phyloP scores from a whole-genome alignment of 306 rosid species.

The Malus orientalis region DNA sequence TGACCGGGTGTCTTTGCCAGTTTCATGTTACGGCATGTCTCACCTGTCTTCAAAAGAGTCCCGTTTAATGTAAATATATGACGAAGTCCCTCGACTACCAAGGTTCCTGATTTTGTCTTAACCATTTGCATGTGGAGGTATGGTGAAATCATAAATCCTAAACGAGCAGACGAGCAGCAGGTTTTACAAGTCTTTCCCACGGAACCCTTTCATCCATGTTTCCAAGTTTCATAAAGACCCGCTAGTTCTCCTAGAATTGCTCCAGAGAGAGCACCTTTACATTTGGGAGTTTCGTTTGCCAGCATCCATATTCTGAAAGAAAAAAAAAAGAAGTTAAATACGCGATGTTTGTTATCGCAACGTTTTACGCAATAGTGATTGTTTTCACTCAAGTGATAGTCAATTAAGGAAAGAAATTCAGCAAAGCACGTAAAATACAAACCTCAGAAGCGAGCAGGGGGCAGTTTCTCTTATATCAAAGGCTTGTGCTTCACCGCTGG shows the following conservation, averaged over 20 bases:
- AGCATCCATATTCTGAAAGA: no score
- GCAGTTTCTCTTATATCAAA: constrained; percentile 87
- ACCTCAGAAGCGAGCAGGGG: constrained; percentile 63
- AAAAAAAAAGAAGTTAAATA: no score
- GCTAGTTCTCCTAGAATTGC: constrained; percentile 75
- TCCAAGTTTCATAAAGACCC: neutral
- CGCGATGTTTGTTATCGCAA: no score
- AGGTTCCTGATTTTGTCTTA: constrained; percentile 31
- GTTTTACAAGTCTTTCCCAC: constrained; percentile 66
- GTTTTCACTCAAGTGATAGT: no score
- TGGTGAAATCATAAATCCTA: constrained; percentile 63
- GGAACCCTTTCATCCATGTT: constrained; percentile 61
- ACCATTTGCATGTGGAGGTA: constrained; percentile 57
- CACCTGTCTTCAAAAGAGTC: constrained; percentile 45
- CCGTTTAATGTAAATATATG: constrained; percentile 59
- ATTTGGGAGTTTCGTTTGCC: constrained; percentile 24
- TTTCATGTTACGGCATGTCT: constrained; percentile 39
- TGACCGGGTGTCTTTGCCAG: constrained; percentile 43
- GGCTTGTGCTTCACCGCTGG: constrained; percentile 42
- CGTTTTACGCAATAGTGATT: no score
- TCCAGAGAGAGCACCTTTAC: constrained; percentile 50
- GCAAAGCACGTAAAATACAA: neutral
- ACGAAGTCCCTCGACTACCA: constrained; percentile 52
- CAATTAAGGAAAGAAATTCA: no score
- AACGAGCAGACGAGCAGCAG: constrained; percentile 56